Conservation (phyloP, 164 flowering plant genomes). For the Houttuynia cordata region DNA sequence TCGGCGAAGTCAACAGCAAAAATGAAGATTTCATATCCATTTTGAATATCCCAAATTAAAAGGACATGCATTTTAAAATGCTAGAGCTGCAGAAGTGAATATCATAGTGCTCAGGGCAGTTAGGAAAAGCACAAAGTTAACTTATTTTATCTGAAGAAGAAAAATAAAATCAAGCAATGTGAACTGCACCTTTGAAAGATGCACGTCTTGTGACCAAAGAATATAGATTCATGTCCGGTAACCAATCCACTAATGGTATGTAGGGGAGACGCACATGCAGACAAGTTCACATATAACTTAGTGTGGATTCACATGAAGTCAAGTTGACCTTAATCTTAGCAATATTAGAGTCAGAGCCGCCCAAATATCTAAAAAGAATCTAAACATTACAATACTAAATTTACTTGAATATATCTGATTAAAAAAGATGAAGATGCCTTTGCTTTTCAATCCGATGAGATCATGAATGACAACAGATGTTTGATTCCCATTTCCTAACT, state of each 20-base stretch:
- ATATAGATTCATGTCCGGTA: too few relatives aligned
- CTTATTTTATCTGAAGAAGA: not conserved
- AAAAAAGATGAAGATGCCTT: not conserved
- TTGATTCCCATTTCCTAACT: not conserved
- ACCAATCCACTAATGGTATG: not conserved
- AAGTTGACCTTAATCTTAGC: not conserved
- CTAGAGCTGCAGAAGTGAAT: too few relatives aligned
- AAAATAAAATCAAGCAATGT: not conserved
- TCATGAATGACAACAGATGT: not conserved
- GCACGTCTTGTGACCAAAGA: not conserved
- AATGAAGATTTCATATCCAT: too few relatives aligned
- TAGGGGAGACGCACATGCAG: not conserved
- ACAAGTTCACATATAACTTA: not conserved
- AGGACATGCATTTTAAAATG: too few relatives aligned
- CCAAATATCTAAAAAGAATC: not conserved
- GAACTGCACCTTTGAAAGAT: not conserved
- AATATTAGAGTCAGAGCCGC: not conserved
- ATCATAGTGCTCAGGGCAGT: too few relatives aligned
- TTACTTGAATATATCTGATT: too few relatives aligned
- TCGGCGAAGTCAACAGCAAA: too few relatives aligned
- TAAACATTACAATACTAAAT: not conserved
- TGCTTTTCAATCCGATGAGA: not conserved
- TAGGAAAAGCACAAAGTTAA: too few relatives aligned
- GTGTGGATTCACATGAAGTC: not conserved
- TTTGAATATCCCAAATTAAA: too few relatives aligned